phyloP scores from a whole-genome alignment of 345 rosid species.

The Murraya paniculata region DNA sequence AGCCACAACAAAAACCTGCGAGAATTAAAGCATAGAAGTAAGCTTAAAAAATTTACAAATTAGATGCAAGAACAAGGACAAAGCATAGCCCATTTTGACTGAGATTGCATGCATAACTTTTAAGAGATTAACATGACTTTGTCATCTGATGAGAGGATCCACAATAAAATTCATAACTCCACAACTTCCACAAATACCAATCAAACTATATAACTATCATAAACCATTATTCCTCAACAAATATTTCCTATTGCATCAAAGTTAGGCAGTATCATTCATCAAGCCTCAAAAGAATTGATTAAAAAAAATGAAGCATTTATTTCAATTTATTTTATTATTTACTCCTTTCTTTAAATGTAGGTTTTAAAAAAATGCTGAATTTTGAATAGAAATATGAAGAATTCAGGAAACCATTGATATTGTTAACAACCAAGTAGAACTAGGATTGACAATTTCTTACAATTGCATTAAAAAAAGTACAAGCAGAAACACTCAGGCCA shows the following conservation, averaged over 20 bases:
- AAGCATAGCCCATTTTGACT: slow-evolving; percentile 6
- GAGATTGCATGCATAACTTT: background rate
- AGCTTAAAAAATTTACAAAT: slow-evolving; percentile 6
- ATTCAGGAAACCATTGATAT: background rate
- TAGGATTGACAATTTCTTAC: background rate
- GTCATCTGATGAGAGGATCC: background rate
- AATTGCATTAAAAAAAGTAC: too few species aligned
- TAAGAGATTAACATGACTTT: background rate
- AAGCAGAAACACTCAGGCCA: background rate
- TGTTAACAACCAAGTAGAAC: background rate
- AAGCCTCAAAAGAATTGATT: background rate
- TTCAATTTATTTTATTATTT: background rate
- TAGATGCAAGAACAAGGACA: background rate
- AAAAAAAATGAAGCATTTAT: background rate
- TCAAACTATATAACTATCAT: background rate
- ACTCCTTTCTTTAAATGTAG: background rate
- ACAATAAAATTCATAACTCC: background rate
- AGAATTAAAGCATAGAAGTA: slow-evolving; percentile 20
- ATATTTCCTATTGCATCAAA: background rate
- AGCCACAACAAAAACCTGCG: slow-evolving; percentile 85
- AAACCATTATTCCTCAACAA: background rate
- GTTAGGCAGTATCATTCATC: background rate
- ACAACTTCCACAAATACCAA: background rate
- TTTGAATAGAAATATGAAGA: background rate
- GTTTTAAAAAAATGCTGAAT: background rate